Evolutionary conservation across 1,284 basidiomycete genomes (phyloP).

Genomic region (Ceratobasidium theobromae): DNA sequence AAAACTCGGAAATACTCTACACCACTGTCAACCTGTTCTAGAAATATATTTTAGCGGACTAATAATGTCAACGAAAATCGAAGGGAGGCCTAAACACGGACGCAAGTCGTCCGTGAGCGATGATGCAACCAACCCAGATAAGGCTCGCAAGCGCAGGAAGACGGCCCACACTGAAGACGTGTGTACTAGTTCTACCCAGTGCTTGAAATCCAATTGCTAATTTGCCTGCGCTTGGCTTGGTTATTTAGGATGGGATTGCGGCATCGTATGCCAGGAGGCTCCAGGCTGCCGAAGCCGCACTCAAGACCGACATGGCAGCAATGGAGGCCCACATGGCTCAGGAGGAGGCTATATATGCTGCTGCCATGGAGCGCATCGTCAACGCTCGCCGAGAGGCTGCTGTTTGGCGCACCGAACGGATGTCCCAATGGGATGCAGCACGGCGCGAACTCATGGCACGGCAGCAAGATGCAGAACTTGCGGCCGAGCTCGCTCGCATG

Average conservation of each 20-base stretch:
- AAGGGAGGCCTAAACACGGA: slow-evolving; percentile 1
- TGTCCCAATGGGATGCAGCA: slow-evolving; percentile 11
- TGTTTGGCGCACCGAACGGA: slow-evolving; percentile 6
- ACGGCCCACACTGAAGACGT: slow-evolving; percentile 6
- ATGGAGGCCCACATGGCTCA: slow-evolving; percentile 16
- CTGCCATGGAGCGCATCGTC: slow-evolving; percentile 24
- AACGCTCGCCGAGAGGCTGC: slow-evolving; percentile 16
- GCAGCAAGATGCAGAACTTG: slow-evolving; percentile 25
- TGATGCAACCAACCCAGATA: slow-evolving; percentile 3
- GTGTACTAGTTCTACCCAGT: background rate
- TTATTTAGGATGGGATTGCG: slow-evolving; percentile 19
- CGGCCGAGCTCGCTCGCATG: slow-evolving; percentile 15
- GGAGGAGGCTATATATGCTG: slow-evolving; percentile 21
- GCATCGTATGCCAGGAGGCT: background rate
- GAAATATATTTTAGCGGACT: background rate
- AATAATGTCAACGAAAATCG: background rate
- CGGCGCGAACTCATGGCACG: slow-evolving; percentile 24
- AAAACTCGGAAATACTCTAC: background rate
- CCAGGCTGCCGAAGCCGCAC: slow-evolving; percentile 1
- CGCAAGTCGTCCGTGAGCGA: slow-evolving; percentile 14
- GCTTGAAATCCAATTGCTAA: background rate
- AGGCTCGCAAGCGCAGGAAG: slow-evolving; percentile 20
- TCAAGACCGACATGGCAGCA: slow-evolving; percentile 5
- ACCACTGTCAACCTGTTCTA: background rate
- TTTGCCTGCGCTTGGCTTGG: background rate